Base-by-base conservation (phyloP, 1,139 yeast species). In the Saccharomyces pastorianus region DNA sequence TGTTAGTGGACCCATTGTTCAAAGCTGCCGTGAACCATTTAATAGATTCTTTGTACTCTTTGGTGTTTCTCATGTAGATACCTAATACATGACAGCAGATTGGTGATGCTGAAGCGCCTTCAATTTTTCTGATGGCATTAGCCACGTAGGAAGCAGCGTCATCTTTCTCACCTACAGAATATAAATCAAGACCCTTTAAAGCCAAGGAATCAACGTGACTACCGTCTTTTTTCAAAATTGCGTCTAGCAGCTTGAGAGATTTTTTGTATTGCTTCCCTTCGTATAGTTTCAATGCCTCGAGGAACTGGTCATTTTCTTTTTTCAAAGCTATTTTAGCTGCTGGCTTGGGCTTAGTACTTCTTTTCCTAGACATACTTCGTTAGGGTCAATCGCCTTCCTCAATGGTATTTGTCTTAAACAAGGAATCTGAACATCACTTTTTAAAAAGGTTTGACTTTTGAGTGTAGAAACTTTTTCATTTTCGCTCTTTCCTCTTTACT, bases 181-280 rank as follows among this genome's bases (percentile, higher is more conserved):
- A 76, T 58, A 84, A 73, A 56, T 83, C 75, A 56, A 95, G 77
- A 3, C 96, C 98, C 71, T 91, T 90, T 63, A 95, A 77, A 1
- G 96, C 89, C 56, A 88, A 72, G 2, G 96, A 83, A 65, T 88
- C 96, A 42, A 90, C 86, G 70, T 88, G 91, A 51, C 75, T 76
- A 9, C 89, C 78, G 66, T 83, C 83, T 64, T 88, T 88, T 73
- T 89, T 89, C 65, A 93, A 73, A 64, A 87, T 81, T 47, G 80
- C 76, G 55, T 95, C 98, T 34, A 89, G 80, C 38, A 83, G 68
- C 69, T 88, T 88, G 64, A 90, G 73, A 0, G 96, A 83, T 65
- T 90, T 90, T 67, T 89, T 89, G 76, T 90, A 91, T 70, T 89
- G 93, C 69, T 88, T 89, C 50, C 77, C 69, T 66, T 93, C 99